Percentiles rank a stretch among this genome's conserved stretches.
Evolutionary conservation across 2,329 filamentous ascomycete genomes (phyloP).

Genomic region (Rhexocercosporidium sp.): DNA sequence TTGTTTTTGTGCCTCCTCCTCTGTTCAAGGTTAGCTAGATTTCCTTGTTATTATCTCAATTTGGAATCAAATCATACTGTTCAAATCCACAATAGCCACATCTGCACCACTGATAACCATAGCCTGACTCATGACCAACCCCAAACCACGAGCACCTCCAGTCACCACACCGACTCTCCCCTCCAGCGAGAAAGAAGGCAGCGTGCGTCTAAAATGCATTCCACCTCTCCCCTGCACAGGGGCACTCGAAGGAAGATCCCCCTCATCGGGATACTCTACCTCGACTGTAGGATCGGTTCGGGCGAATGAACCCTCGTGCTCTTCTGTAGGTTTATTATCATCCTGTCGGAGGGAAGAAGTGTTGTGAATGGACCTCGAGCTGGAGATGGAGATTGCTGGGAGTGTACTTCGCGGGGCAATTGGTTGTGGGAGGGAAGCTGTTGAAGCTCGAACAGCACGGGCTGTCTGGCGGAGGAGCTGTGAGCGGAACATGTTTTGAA

Average conservation of each 20-base stretch:
- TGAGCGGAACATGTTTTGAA: conserved; percentile 37
- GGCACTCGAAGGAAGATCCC: conserved; percentile 71
- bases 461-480: conserved; percentile 38
- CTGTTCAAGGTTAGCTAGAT: conserved; percentile 53
- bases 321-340: conserved; percentile 32
- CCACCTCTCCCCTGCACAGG: conserved; percentile 79
- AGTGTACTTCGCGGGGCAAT: conserved; percentile 23
- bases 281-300: conserved; percentile 80
- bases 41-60: background rate
- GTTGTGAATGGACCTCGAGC: conserved; percentile 33
- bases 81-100: conserved; percentile 91
- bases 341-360: conserved; percentile 30
- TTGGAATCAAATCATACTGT: conserved; percentile 64
- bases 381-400: conserved; percentile 20
- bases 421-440: conserved; percentile 23
- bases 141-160: conserved; percentile 86
- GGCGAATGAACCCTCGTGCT: conserved; percentile 57
- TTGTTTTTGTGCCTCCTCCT: conserved; percentile 82
- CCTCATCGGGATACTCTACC: conserved; percentile 78
- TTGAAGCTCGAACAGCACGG: conserved; percentile 35
- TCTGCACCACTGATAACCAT: conserved; percentile 88
- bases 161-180: conserved; percentile 85
- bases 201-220: conserved; percentile 81
- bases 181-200: conserved; percentile 86
- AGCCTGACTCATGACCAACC: conserved; percentile 91